Conservation (phyloP, 164 flowering plant genomes). For the Magnolia changhungtana region DNA sequence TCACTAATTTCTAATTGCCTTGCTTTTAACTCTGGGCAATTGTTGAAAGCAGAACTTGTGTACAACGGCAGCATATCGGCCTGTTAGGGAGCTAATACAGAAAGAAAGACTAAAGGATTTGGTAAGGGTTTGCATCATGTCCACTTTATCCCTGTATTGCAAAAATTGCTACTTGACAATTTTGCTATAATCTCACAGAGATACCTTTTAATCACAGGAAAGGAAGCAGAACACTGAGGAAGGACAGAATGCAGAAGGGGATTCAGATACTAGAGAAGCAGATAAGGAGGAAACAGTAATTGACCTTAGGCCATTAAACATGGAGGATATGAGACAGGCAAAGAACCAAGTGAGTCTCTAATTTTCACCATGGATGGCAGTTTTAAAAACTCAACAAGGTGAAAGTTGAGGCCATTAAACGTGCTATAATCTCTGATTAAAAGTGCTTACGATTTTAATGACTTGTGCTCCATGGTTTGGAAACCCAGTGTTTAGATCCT, state of each 20-base stretch:
- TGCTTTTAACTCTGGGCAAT: constrained; percentile 9
- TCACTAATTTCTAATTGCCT: not conserved
- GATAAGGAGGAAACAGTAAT: constrained; percentile 50
- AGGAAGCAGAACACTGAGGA: constrained; percentile 55
- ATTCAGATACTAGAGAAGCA: constrained; percentile 36
- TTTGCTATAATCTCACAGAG: not conserved
- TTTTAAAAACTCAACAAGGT: too few species aligned
- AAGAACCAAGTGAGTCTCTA: constrained; percentile 71
- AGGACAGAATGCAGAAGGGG: constrained; percentile 38
- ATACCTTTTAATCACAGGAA: constrained; percentile 35
- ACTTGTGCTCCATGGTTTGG: too few species aligned
- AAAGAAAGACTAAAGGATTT: constrained; percentile 70
- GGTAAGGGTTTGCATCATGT: constrained; percentile 31
- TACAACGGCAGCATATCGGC: constrained; percentile 89
- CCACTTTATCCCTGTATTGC: too few species aligned
- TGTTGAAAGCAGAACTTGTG: constrained; percentile 75
- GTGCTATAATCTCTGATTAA: too few species aligned
- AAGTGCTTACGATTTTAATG: too few species aligned
- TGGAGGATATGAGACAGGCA: constrained; percentile 92
- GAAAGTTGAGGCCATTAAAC: too few species aligned
- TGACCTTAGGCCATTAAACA: constrained; percentile 66
- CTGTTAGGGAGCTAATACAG: constrained; percentile 88
- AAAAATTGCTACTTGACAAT: not conserved
- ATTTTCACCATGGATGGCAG: too few species aligned
- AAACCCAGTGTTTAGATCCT: too few species aligned